Base-by-base conservation (phyloP, 2,329 filamentous ascomycete genomes). In the Tolypocladium amazonense region DNA sequence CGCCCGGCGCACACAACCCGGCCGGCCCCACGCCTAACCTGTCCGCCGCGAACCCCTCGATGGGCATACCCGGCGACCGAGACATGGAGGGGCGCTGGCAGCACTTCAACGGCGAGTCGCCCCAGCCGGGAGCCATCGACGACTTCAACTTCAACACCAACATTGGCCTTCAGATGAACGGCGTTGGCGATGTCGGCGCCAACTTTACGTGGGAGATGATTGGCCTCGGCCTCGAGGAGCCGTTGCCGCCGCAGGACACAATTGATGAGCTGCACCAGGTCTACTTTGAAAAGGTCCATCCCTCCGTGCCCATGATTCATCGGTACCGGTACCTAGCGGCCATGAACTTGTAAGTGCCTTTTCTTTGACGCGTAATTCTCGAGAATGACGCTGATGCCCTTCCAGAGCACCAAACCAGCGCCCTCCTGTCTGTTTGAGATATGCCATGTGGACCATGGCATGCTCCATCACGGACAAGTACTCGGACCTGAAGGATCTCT, bases 391-490 rank as follows among this genome's bases (percentile, higher is more conserved):
- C 47, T 53, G 15, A 53, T 14, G 14, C 8, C 47, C 14, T 30
- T 53, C 27, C 62, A 87, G 84, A 58, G 85, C 90, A n/a, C 91
- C 91, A 23, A 86, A 86, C 63, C 87, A 92, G 77, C 85, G 93
- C 33, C 93, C 94, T 1, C 91, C 93, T 0, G 86, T 96, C 37
- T 91, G 89, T 64, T 76, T 99, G 56, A 86, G 94, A 66, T 99
- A 99, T 75, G 91, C 90, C 59, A 95, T 97, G 80, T 97, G 93
- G 93, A 90, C 88, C n/a, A 77, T 92, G 68, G 92, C 93, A n/a
- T 92, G 91, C 63, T 88, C 90, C 6, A 83, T 92, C 52, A 86
- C 85, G 3, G 91, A 96, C 61, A 94, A 92, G 70, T 97, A 90
- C 71, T 79, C 82, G 39, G 83, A 85, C 58, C 75, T 96, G 18